phyloP scores from a whole-genome alignment of 2,329 filamentous ascomycete genomes.

The Pseudogymnoascus sp. region DNA sequence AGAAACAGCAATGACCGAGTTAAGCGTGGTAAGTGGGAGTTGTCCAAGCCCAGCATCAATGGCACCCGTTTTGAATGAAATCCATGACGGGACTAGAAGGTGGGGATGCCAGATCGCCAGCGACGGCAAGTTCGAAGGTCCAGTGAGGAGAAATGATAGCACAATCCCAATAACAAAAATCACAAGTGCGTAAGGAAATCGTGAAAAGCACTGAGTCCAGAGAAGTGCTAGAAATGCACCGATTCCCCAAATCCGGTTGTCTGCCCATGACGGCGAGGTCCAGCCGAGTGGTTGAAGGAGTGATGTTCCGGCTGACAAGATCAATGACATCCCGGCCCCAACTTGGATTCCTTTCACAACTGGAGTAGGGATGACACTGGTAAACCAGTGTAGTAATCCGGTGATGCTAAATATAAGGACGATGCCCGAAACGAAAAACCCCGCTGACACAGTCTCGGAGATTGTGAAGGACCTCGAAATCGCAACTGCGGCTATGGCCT shows the following conservation, averaged over 20 bases:
- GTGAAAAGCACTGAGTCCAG: conserved; percentile 53
- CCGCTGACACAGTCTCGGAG: conserved; percentile 71
- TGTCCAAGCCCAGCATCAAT: conserved; percentile 61
- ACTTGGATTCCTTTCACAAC: conserved; percentile 94
- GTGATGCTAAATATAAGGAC: conserved; percentile 73
- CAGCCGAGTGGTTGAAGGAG: conserved; percentile 64
- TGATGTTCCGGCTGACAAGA: conserved; percentile 65
- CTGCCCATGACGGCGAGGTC: conserved; percentile 56
- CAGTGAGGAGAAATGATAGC: conserved; percentile 47
- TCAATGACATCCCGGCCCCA: conserved; percentile 76
- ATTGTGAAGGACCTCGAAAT: conserved; percentile 61
- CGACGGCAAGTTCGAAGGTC: conserved; percentile 37
- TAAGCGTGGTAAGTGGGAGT: conserved; percentile 82
- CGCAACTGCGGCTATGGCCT: conserved; percentile 85
- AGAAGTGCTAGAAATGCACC: conserved; percentile 65
- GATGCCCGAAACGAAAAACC: conserved; percentile 66
- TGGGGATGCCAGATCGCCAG: conserved; percentile 55
- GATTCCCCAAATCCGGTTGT: conserved; percentile 74
- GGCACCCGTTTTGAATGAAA: conserved; percentile 44
- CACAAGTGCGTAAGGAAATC: conserved; percentile 70
- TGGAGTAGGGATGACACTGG: conserved; percentile 69
- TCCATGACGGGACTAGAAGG: conserved; percentile 37
- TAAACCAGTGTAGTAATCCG: conserved; percentile 67
- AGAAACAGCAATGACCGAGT: conserved; percentile 82
- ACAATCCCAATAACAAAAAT: conserved; percentile 62